A percentile compares a stretch with the other conserved stretches of the same genome.
These are phyloP conservation scores for Lasiosphaeria miniovina DNA, from an alignment of 495 filamentous ascomycete species.

Conservation along the genomic window DNA sequence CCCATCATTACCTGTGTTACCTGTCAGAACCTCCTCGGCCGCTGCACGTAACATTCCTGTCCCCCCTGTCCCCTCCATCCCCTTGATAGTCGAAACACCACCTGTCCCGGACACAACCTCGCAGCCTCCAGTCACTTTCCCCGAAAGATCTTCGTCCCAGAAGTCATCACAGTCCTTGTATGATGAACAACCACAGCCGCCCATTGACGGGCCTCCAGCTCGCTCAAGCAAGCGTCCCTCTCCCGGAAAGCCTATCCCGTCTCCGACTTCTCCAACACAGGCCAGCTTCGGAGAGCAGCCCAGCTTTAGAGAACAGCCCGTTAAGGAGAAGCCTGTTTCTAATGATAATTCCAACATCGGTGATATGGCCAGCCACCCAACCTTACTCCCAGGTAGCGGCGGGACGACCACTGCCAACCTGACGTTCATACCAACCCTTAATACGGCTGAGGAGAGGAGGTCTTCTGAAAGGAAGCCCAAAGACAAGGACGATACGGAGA, in stretches of 20 bases:
- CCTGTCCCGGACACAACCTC: slow-evolving; percentile 41
- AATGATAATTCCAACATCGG: slow-evolving; percentile 46
- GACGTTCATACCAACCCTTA: slow-evolving; percentile 78
- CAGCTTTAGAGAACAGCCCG: slow-evolving; percentile 23
- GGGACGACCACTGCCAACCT: slow-evolving; percentile 68
- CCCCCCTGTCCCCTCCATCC: slow-evolving; percentile 60
- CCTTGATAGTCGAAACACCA: slow-evolving; percentile 69
- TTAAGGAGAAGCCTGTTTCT: slow-evolving; percentile 18
- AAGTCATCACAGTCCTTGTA: slow-evolving; percentile 32
- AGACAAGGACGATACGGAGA: slow-evolving; percentile 48
- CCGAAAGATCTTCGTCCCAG: slow-evolving; percentile 58
- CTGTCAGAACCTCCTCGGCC: slow-evolving; percentile 25
- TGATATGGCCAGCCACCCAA: slow-evolving; percentile 61
- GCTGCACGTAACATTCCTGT: slow-evolving; percentile 18
- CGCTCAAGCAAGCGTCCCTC: slow-evolving; percentile 48
- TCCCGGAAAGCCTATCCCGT: slow-evolving; percentile 29
- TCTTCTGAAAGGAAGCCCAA: slow-evolving; percentile 59
- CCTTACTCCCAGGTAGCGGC: slow-evolving; percentile 66
- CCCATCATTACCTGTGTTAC: slow-evolving; percentile 21
- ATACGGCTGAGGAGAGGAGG: slow-evolving; percentile 61
- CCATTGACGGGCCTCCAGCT: slow-evolving; percentile 40
- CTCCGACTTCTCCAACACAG: slow-evolving; percentile 9
- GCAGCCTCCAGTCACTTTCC: slow-evolving; percentile 34
- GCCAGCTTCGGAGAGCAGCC: slow-evolving; percentile 21
- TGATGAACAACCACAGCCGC: slow-evolving; percentile 24